Percentiles rank a stretch among this genome's conserved stretches.
Conservation (phyloP, 768 basidiomycete species). For the Tephrocybe sp. region DNA sequence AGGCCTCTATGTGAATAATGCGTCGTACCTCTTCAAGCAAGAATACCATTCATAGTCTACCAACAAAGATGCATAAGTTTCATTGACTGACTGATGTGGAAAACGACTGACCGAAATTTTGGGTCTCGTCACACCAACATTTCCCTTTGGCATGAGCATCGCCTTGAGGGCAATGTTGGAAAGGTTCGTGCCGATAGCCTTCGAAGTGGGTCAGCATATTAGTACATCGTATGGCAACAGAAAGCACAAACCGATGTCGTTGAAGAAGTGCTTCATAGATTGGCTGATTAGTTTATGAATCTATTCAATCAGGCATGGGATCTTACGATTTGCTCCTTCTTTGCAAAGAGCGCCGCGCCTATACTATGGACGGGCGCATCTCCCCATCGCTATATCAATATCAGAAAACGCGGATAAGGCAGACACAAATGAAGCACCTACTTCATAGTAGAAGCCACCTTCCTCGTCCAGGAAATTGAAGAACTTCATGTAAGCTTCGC, state of each 20-base stretch:
- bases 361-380: slow-evolving; percentile 91
- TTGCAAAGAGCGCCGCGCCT: slow-evolving; percentile 84
- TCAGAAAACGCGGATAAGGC: background rate
- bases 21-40: slow-evolving; percentile 76
- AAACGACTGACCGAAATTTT: slow-evolving; percentile 65
- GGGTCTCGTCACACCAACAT: slow-evolving; percentile 77
- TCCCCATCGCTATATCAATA: slow-evolving; percentile 70
- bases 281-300: slow-evolving; percentile 5
- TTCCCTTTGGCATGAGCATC: slow-evolving; percentile 72
- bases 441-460: slow-evolving; percentile 92
- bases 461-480: slow-evolving; percentile 77
- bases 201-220: background rate
- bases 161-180: slow-evolving; percentile 89
- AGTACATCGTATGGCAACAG: background rate
- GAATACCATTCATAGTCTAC: slow-evolving; percentile 89
- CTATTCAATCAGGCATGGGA: no score
- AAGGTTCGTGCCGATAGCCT: slow-evolving; percentile 86
- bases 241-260: slow-evolving; percentile 64
- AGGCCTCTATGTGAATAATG: slow-evolving; percentile 39
- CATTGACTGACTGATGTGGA: background rate
- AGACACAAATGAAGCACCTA: slow-evolving; percentile 16
- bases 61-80: background rate
- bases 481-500: slow-evolving; percentile 77
- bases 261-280: slow-evolving; percentile 74
- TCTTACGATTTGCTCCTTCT: slow-evolving; percentile 76